These are phyloP conservation scores for Amniculicola lignicola DNA, from an alignment of 495 filamentous ascomycete genomes.

Conservation along the genomic window DNA sequence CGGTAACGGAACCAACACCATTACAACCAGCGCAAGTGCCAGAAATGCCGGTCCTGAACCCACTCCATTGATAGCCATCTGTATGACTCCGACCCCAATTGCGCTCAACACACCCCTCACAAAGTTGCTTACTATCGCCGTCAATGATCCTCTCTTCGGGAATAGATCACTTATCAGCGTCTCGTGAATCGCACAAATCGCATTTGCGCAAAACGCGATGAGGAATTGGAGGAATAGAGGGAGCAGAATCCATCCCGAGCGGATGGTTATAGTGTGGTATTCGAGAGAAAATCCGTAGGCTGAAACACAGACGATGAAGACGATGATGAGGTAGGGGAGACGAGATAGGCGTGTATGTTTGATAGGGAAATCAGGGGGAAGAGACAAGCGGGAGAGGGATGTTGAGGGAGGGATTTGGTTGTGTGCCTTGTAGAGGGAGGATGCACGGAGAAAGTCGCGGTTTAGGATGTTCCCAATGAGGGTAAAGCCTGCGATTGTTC, in stretches of 20 bases:
- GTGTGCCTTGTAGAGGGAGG: background rate
- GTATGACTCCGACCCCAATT: constrained; percentile 5
- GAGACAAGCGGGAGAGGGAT: background rate
- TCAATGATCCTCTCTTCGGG: constrained; percentile 12
- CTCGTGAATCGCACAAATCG: constrained; percentile 16
- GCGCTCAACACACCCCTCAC: constrained; percentile 10
- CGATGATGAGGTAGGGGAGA: background rate
- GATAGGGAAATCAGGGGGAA: constrained; percentile 17
- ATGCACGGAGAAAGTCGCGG: constrained; percentile 1
- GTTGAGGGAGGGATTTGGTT: background rate
- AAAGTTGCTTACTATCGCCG: constrained; percentile 6
- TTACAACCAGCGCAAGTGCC: background rate
- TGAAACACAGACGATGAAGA: constrained; percentile 1
- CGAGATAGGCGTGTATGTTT: constrained; percentile 5
- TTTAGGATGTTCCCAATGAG: constrained; percentile 14
- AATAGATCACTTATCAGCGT: constrained; percentile 15
- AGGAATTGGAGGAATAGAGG: constrained; percentile 17
- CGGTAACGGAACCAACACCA: constrained; percentile 2
- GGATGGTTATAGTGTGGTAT: background rate
- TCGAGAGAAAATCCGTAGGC: constrained; percentile 15
- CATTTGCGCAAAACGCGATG: constrained; percentile 15
- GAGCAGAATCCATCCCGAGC: constrained; percentile 11
- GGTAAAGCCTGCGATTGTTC: constrained; percentile 19
- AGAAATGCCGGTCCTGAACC: constrained; percentile 6
- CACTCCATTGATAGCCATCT: constrained; percentile 6